These are phyloP conservation scores for Phialemoniopsis sp. DNA, from an alignment of 2,329 filamentous ascomycete species.

Conservation along the genomic window DNA sequence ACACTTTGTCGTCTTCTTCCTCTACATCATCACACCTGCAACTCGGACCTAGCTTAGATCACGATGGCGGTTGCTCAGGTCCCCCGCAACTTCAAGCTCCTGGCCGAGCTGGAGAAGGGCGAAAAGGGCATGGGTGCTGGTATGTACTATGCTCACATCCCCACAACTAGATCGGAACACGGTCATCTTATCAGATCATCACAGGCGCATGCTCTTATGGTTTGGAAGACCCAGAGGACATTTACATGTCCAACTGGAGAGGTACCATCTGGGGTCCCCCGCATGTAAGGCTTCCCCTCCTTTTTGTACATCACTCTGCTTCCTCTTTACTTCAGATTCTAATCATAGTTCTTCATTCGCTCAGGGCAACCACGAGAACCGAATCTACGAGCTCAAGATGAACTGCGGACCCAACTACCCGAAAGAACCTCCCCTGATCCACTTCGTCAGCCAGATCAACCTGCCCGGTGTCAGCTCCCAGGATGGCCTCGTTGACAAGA, in stretches of 20 bases:
- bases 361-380: conserved; percentile 91
- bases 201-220: conserved; percentile 95
- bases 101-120: conserved; percentile 98
- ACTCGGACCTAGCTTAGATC: no score
- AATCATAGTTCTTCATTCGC: conserved; percentile 1
- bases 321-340: conserved; percentile 2
- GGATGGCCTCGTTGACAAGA: conserved; percentile 80
- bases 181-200: not conserved
- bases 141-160: conserved; percentile 29
- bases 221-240: conserved; percentile 87
- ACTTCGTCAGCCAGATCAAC: conserved; percentile 93
- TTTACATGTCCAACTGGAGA: conserved; percentile 98
- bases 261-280: conserved; percentile 95
- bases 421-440: conserved; percentile 80
- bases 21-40: not conserved
- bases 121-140: conserved; percentile 95
- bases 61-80: conserved; percentile 51
- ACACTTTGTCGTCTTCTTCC: no score
- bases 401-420: conserved; percentile 90
- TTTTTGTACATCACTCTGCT: not conserved
- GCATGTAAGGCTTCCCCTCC: conserved; percentile 60
- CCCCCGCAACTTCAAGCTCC: conserved; percentile 90
- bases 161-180: conserved; percentile 4
- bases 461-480: conserved; percentile 85
- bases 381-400: conserved; percentile 97